phyloP scores from a whole-genome alignment of 2,329 filamentous ascomycete genomes.

The Aureobasidium sp. region DNA sequence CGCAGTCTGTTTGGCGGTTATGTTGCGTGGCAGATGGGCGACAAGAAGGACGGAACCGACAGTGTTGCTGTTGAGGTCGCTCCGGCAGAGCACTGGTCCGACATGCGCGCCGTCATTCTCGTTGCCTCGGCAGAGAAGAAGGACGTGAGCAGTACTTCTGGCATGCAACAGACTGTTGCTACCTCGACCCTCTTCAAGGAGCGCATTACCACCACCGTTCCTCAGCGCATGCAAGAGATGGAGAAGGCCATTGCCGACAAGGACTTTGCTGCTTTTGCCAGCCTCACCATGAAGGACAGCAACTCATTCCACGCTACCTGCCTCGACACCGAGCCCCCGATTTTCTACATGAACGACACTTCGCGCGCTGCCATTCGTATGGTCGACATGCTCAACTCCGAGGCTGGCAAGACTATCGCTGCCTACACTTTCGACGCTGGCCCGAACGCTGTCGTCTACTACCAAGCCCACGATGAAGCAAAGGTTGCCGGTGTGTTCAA shows the following conservation, averaged over 20 bases:
- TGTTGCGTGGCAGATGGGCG: conserved; percentile 85
- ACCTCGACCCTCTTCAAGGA: conserved; percentile 82
- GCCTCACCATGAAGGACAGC: conserved; percentile 91
- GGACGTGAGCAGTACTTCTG: conserved; percentile 82
- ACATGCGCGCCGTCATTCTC: conserved; percentile 86
- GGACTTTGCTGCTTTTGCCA: conserved; percentile 81
- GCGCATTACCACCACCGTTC: conserved; percentile 69
- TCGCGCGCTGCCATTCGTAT: conserved; percentile 78
- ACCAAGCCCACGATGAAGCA: conserved; percentile 69
- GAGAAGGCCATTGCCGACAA: conserved; percentile 68
- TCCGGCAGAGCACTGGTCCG: conserved; percentile 83
- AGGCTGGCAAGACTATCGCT: conserved; percentile 70
- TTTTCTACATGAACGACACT: conserved; percentile 97
- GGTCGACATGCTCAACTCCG: conserved; percentile 80
- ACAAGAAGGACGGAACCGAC: conserved; percentile 70
- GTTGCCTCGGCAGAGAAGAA: conserved; percentile 94
- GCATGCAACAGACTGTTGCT: conserved; percentile 94
- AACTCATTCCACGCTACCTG: conserved; percentile 97
- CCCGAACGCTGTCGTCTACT: conserved; percentile 95
- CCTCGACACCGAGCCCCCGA: conserved; percentile 90
- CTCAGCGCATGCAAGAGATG: conserved; percentile 75
- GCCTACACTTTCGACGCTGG: conserved; percentile 98
- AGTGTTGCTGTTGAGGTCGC: conserved; percentile 84
- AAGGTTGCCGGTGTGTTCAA: conserved; percentile 74
- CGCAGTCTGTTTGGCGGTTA: conserved; percentile 91